These are phyloP conservation scores for Backusella tarrabulga DNA, from an alignment of 192 early-diverging fungal genomes.

Conservation along the genomic window DNA sequence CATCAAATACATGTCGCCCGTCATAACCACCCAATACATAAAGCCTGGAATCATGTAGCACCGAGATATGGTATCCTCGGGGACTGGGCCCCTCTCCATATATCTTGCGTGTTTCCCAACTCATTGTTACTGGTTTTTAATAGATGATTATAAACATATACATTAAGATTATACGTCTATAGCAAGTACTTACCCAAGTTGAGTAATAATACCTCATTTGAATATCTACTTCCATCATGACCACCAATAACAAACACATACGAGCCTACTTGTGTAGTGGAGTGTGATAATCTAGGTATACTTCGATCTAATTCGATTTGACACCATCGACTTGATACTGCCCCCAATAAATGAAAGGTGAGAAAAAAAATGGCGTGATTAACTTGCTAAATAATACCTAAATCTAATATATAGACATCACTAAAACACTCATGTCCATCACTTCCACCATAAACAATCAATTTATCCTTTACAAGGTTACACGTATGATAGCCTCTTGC, in stretches of 20 bases:
- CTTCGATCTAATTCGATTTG: conserved; percentile 61
- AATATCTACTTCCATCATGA: conserved; percentile 85
- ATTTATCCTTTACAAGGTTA: conserved; percentile 77
- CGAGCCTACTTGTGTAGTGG: conserved; percentile 84
- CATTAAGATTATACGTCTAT: background rate
- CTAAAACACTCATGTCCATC: conserved; percentile 82
- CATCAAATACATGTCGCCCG: conserved; percentile 78
- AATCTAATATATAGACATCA: conserved; percentile 64
- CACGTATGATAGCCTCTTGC: conserved; percentile 88
- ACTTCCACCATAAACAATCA: conserved; percentile 84
- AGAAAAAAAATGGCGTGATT: background rate
- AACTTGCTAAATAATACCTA: conserved; percentile 27
- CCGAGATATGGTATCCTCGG: conserved; percentile 82
- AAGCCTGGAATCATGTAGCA: conserved; percentile 76
- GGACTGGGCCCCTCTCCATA: conserved; percentile 63
- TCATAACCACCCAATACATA: conserved; percentile 89
- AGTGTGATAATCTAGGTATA: conserved; percentile 77
- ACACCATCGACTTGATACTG: conserved; percentile 54
- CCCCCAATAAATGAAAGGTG: background rate
- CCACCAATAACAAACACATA: conserved; percentile 89
- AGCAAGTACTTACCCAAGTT: conserved; percentile 59
- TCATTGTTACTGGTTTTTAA: conserved; percentile 61
- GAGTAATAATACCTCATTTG: conserved; percentile 78
- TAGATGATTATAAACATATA: background rate
- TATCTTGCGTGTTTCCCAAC: conserved; percentile 77